Evolutionary conservation across 805 yeast genomes (phyloP).

Genomic region (Saturnispora saitoi): DNA sequence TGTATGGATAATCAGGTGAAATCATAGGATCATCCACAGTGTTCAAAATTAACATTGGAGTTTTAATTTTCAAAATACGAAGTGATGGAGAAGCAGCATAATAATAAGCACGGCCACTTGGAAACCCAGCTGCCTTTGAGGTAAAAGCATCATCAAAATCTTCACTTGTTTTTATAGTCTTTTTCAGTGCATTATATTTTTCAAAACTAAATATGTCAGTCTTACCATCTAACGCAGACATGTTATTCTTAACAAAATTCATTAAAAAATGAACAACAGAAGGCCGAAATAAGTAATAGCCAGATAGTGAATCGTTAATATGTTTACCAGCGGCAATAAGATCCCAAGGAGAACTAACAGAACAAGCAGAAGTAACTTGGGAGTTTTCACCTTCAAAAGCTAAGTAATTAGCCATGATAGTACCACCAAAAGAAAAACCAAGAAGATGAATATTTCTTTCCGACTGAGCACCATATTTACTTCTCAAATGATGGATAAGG

Average conservation of each 20-base stretch:
- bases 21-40: slow-evolving; percentile 64
- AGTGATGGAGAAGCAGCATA: slow-evolving; percentile 55
- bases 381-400: slow-evolving; percentile 55
- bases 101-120: slow-evolving; percentile 54
- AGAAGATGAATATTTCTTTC: slow-evolving; percentile 51
- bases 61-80: slow-evolving; percentile 45
- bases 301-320: slow-evolving; percentile 31
- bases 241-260: slow-evolving; percentile 38
- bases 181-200: slow-evolving; percentile 26
- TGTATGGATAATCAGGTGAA: slow-evolving; percentile 42
- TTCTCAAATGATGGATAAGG: slow-evolving; percentile 41
- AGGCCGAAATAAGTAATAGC: slow-evolving; percentile 34
- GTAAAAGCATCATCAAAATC: slow-evolving; percentile 61
- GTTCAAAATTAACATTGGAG: slow-evolving; percentile 54
- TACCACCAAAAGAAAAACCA: slow-evolving; percentile 70
- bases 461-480: slow-evolving; percentile 36
- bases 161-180: slow-evolving; percentile 32
- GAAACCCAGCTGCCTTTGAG: slow-evolving; percentile 53
- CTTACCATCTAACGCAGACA: slow-evolving; percentile 26
- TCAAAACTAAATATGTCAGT: slow-evolving; percentile 23
- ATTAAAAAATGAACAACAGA: slow-evolving; percentile 34
- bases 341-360: slow-evolving; percentile 70
- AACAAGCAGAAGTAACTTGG: slow-evolving; percentile 48
- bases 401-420: slow-evolving; percentile 55
- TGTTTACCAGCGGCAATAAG: slow-evolving; percentile 45